Conservation (phyloP, 2,329 filamentous ascomycete genomes). For the Colletotrichum limetticola region DNA sequence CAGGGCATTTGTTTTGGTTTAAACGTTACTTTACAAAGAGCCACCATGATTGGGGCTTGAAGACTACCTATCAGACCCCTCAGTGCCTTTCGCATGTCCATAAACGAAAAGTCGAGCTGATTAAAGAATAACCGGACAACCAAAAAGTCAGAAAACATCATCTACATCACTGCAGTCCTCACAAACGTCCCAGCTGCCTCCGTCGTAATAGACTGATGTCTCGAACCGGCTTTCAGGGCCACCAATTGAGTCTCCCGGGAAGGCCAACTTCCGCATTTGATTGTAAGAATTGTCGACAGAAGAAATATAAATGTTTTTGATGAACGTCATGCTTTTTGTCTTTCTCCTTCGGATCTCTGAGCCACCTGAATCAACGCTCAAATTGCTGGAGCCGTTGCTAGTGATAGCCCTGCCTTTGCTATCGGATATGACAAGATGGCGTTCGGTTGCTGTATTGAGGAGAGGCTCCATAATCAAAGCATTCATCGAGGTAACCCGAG, state of each 20-base stretch:
- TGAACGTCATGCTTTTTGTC: conserved; percentile 3
- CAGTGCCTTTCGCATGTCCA: neutral
- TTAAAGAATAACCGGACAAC: neutral
- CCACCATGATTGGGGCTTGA: neutral
- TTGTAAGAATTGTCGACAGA: neutral
- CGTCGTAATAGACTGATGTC: neutral
- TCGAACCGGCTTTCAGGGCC: neutral
- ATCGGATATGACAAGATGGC: neutral
- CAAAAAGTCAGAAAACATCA: neutral
- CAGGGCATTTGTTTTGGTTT: neutral
- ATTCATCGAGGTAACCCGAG: neutral
- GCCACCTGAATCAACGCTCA: neutral
- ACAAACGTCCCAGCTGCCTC: neutral
- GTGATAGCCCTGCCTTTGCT: neutral
- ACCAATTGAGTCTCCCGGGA: neutral
- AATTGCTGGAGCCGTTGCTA: neutral
- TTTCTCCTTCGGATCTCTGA: neutral
- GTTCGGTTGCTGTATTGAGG: neutral
- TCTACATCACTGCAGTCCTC: neutral
- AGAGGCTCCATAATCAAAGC: neutral
- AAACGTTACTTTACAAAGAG: neutral
- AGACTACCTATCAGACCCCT: neutral
- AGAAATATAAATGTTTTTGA: neutral
- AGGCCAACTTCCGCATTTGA: neutral
- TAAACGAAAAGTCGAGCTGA: neutral